Evolutionary conservation across 345 rosid genomes (phyloP).

Genomic region (Jatropha curcas): DNA sequence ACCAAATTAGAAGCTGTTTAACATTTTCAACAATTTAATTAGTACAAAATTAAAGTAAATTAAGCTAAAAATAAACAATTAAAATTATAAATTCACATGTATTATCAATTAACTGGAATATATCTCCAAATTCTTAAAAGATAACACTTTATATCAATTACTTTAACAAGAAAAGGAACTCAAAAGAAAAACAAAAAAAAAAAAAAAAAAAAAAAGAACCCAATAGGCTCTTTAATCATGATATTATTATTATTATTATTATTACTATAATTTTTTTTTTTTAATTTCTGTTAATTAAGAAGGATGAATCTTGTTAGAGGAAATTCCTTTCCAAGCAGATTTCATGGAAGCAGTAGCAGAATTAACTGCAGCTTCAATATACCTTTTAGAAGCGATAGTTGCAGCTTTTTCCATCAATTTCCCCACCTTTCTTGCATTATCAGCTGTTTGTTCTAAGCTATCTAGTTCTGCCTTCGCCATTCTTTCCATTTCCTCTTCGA

Average conservation of each 20-base stretch:
- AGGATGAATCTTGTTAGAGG: constrained; percentile 75
- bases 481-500: constrained; percentile 73
- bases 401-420: constrained; percentile 62
- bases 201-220: background rate
- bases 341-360: constrained; percentile 86
- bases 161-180: background rate
- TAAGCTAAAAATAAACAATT: no score
- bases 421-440: constrained; percentile 64
- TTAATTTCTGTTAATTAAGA: no score
- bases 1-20: no score
- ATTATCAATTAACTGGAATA: no score
- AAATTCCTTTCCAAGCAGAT: constrained; percentile 65
- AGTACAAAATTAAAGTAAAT: no score
- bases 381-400: constrained; percentile 56
- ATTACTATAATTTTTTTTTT: no score
- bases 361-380: constrained; percentile 71
- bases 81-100: no score
- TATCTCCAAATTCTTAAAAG: no score
- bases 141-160: no score
- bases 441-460: constrained; percentile 52
- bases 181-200: background rate
- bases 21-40: no score
- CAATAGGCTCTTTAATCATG: background rate
- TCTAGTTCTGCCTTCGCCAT: constrained; percentile 41
- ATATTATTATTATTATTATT: no score